Evolutionary conservation across 2,329 filamentous ascomycete species (phyloP).

Genomic region (Calonectria naviculata): DNA sequence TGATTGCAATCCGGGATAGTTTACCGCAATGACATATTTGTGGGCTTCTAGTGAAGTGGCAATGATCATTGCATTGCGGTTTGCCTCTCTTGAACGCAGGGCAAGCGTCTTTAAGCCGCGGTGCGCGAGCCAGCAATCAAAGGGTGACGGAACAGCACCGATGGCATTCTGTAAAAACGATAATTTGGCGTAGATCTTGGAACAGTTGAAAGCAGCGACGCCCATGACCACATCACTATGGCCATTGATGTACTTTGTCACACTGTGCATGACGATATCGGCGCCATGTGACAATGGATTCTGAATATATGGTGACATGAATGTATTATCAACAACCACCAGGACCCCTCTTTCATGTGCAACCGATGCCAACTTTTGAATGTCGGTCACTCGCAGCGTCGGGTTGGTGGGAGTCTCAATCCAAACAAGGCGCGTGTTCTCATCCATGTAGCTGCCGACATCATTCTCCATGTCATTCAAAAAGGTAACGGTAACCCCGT

Average conservation of each 20-base stretch:
- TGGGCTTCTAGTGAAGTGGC: constrained; percentile 82
- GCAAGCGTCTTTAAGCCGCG: constrained; percentile 97
- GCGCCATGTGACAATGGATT: constrained; percentile 95
- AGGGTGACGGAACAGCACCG: constrained; percentile 91
- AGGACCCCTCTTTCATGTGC: constrained; percentile 90
- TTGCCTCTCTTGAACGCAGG: constrained; percentile 87
- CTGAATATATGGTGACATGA: constrained; percentile 95
- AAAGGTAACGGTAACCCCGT: constrained; percentile 95
- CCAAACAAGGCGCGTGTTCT: constrained; percentile 94
- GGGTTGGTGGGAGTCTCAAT: constrained; percentile 95
- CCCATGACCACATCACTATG: constrained; percentile 98
- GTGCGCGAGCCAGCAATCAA: constrained; percentile 98
- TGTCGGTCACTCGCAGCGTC: constrained; percentile 91
- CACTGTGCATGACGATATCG: constrained; percentile 95
- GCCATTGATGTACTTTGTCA: constrained; percentile 99
- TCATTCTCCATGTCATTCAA: constrained; percentile 92
- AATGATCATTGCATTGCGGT: constrained; percentile 81
- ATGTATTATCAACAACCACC: constrained; percentile 99
- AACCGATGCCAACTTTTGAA: constrained; percentile 81
- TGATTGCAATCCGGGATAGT: constrained; percentile 91
- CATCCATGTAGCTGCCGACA: constrained; percentile 83
- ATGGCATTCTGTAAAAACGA: constrained; percentile 98
- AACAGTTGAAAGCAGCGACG: constrained; percentile 90
- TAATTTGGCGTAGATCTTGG: constrained; percentile 77
- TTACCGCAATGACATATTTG: constrained; percentile 85